A percentile compares a stretch with the other conserved stretches of the same genome.
phyloP scores from a whole-genome alignment of 257 asterid species.

The Eucommia ulmoides region DNA sequence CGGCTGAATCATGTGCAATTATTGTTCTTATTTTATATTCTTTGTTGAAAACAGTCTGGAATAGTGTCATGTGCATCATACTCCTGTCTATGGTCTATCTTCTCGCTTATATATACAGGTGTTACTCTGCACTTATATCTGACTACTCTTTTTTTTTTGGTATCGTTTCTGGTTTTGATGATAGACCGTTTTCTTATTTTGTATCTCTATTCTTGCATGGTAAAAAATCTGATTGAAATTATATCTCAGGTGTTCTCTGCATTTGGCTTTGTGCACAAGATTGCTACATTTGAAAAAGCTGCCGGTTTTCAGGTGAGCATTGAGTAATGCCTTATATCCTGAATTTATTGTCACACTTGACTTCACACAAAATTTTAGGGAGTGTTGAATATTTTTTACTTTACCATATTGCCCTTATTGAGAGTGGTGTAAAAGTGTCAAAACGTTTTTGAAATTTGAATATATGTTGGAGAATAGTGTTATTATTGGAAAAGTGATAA shows the following conservation, averaged over 20 bases:
- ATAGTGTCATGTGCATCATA: constrained; percentile 39
- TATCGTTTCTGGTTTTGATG: constrained; percentile 3
- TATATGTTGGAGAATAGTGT: too few relatives aligned
- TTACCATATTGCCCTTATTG: too few relatives aligned
- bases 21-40: constrained; percentile 38
- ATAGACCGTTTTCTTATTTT: background rate
- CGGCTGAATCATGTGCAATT: constrained; percentile 42
- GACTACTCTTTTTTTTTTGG: too few relatives aligned
- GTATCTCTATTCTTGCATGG: constrained; percentile 8
- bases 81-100: constrained; percentile 54
- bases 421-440: too few relatives aligned
- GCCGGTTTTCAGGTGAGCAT: constrained; percentile 77
- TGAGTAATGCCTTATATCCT: background rate
- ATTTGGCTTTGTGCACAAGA: constrained; percentile 79
- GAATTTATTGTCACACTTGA: too few relatives aligned
- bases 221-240: constrained; percentile 12
- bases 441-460: too few relatives aligned
- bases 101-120: constrained; percentile 40
- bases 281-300: constrained; percentile 84
- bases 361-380: too few relatives aligned
- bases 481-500: too few relatives aligned
- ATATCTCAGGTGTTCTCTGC: constrained; percentile 70
- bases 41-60: constrained; percentile 57
- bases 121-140: constrained; percentile 41
- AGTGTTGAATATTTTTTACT: too few relatives aligned